phyloP scores from a whole-genome alignment of 495 filamentous ascomycete species.

The Ascobolus immersus region DNA sequence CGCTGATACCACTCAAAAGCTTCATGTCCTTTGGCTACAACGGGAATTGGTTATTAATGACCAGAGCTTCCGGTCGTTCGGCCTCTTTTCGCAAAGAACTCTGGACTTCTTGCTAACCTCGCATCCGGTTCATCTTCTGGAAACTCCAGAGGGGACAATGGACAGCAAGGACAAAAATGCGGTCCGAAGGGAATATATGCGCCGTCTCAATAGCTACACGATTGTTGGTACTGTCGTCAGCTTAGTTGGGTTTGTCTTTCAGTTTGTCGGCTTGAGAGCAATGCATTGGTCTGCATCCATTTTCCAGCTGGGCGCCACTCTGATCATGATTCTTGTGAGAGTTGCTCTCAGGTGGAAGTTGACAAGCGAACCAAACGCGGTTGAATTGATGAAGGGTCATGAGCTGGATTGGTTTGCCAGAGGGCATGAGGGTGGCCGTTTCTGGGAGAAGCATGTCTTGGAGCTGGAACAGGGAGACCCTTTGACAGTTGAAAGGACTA shows the following conservation, averaged over 20 bases:
- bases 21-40: constrained; percentile 6
- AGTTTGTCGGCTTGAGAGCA: constrained; percentile 25
- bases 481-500: too few relatives aligned
- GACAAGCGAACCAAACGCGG: background rate
- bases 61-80: constrained; percentile 1
- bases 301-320: constrained; percentile 20
- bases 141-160: background rate
- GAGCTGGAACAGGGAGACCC: too few relatives aligned
- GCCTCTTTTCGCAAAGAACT: constrained; percentile 1
- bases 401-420: constrained; percentile 7
- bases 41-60: background rate
- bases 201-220: too few relatives aligned
- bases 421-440: too few relatives aligned
- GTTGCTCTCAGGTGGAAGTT: constrained; percentile 2
- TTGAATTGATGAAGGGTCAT: background rate
- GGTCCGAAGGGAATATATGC: constrained; percentile 3
- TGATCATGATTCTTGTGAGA: constrained; percentile 18
- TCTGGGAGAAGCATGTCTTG: too few relatives aligned
- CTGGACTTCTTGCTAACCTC: background rate
- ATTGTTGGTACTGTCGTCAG: background rate
- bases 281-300: constrained; percentile 24
- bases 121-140: constrained; percentile 4
- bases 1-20: background rate
- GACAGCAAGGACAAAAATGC: constrained; percentile 6
- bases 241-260: constrained; percentile 19